Base-by-base conservation (phyloP, 495 filamentous ascomycete genomes). In the Lophium mytilinum region DNA sequence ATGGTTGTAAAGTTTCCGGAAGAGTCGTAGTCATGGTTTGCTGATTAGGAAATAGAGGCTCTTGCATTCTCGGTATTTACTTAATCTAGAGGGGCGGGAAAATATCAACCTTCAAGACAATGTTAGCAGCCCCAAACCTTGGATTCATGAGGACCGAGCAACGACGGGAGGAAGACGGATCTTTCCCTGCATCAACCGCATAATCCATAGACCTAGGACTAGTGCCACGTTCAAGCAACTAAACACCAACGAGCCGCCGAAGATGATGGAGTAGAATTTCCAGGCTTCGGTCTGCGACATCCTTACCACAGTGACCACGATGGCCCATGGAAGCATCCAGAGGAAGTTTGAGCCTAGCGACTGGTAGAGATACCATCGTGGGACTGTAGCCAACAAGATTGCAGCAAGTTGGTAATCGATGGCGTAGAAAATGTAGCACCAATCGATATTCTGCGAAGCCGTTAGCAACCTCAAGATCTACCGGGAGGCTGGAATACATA, bases 381-480 rank as follows among this genome's bases (percentile, higher is more conserved):
- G 82, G 11, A 71, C 67, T 0, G 85, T 87, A 0, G 86, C 84
- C 2, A 88, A 72, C 1, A 89, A 70, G 7, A 89, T 74, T 1
- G 80, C 75, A 0, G 84, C 78, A 8, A 88, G 68, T 62, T 87
- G 84, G n/a, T 77, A 83, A 14, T 75, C 78, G 21, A 80, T 48
- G 0, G 82, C 85, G 61, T 87, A 89, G 68, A 88, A 84, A 50
- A 89, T 82, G 67, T 89, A 89, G 67, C 84, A 86, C 86, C 84
- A 86, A 62, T 85, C 82, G 40, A 83, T 81, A 73, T 19, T 74
- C 75, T 5, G 83, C 82, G 12, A 88, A 82, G 2, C 71, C 58
- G 43, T 15, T 47, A 17, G 18, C 14, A 15, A 1, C 43, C 10
- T 19, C 4, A 10, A 15, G 18, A 21, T 10, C 6, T 47, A 19